Evolutionary conservation across 805 yeast species (phyloP).

Genomic region (Yarrowia sp.): DNA sequence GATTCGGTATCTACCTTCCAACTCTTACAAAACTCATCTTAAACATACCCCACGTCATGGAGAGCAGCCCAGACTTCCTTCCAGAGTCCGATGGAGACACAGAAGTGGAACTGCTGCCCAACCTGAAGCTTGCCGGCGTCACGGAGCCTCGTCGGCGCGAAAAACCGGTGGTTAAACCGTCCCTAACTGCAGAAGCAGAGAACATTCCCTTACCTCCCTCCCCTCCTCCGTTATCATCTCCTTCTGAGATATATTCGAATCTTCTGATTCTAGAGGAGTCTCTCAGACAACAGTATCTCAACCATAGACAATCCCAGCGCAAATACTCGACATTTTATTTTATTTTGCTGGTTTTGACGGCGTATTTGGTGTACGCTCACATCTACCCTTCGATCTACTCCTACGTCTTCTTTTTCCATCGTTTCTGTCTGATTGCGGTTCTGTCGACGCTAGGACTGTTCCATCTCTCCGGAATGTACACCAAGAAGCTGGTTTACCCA

Average conservation of each 20-base stretch:
- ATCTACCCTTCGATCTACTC: constrained; percentile 37
- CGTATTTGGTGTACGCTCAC: constrained; percentile 36
- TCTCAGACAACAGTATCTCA: constrained; percentile 73
- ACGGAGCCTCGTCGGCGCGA: constrained; percentile 9
- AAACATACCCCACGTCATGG: neutral
- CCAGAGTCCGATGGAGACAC: constrained; percentile 23
- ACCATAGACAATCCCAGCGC: constrained; percentile 61
- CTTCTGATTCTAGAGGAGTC: constrained; percentile 81
- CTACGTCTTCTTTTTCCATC: constrained; percentile 37
- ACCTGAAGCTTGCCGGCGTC: neutral
- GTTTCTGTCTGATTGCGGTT: constrained; percentile 52
- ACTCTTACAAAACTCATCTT: neutral
- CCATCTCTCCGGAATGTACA: constrained; percentile 85
- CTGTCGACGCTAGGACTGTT: constrained; percentile 69
- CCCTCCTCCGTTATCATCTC: constrained; percentile 28
- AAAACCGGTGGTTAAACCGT: neutral
- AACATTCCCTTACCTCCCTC: constrained; percentile 9
- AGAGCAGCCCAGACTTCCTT: neutral
- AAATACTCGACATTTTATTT: constrained; percentile 55
- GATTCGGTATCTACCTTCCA: too few species aligned
- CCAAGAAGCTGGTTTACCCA: constrained; percentile 77
- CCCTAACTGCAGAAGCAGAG: neutral
- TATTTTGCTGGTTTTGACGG: constrained; percentile 32
- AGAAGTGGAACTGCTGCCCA: constrained; percentile 9
- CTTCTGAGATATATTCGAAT: constrained; percentile 67